Evolutionary conservation across 1,284 basidiomycete genomes (phyloP).

Genomic region (Trichosporon faecale): DNA sequence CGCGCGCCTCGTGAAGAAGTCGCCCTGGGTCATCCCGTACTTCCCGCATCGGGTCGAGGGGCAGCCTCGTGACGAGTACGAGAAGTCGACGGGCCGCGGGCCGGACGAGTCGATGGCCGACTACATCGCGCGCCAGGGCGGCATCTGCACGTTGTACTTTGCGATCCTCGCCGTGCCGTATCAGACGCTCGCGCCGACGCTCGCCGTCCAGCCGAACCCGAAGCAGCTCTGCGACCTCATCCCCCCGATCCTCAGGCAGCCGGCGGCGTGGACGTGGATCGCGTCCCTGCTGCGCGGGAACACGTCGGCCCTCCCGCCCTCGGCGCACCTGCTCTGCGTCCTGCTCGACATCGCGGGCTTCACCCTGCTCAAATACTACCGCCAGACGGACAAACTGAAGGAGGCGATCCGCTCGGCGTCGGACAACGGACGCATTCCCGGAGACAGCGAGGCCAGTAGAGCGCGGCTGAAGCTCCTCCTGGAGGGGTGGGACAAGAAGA

Average conservation of each 20-base stretch:
- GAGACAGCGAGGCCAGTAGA: constrained; percentile 37
- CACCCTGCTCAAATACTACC: constrained; percentile 62
- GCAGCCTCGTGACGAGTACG: constrained; percentile 59
- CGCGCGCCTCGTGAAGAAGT: constrained; percentile 77
- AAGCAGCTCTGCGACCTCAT: constrained; percentile 53
- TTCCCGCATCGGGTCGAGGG: constrained; percentile 47
- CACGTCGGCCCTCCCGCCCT: constrained; percentile 31
- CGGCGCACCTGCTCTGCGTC: constrained; percentile 54
- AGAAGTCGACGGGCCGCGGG: constrained; percentile 64
- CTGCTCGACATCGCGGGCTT: constrained; percentile 70
- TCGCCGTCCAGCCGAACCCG: constrained; percentile 36
- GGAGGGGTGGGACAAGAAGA: constrained; percentile 23
- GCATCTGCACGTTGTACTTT: constrained; percentile 85
- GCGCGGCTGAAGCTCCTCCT: constrained; percentile 34
- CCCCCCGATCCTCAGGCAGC: constrained; percentile 61
- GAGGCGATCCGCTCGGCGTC: constrained; percentile 60
- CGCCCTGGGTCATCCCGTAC: constrained; percentile 58
- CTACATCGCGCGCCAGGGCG: constrained; percentile 71
- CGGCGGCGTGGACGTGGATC: constrained; percentile 66
- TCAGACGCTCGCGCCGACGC: constrained; percentile 38
- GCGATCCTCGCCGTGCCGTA: constrained; percentile 62
- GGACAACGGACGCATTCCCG: constrained; percentile 32
- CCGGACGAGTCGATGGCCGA: constrained; percentile 61
- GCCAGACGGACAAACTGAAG: constrained; percentile 74
- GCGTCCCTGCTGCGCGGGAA: constrained; percentile 42